Conservation (phyloP, 179 eudicot species). For the Heliamphora pulchella region DNA sequence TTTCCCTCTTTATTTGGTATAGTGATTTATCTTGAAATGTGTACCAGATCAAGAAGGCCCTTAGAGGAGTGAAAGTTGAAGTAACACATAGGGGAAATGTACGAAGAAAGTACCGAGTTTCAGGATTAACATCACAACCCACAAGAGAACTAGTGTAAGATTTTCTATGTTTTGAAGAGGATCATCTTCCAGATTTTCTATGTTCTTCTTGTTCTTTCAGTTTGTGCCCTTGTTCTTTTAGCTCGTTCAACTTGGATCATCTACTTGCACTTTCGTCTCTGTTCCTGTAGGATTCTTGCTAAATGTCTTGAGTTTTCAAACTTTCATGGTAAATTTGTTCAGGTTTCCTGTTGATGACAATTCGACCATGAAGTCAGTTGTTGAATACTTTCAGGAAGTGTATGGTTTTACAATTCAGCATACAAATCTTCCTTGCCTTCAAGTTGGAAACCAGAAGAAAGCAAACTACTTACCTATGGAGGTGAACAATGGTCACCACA, state of each 20-base stretch:
- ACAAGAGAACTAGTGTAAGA: slow-evolving; percentile 70
- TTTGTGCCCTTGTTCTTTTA: background rate
- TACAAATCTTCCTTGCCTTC: slow-evolving; percentile 77
- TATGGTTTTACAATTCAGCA: slow-evolving; percentile 72
- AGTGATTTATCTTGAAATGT: too few relatives aligned
- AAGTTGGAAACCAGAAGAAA: slow-evolving; percentile 74
- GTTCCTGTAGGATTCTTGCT: background rate
- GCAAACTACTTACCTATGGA: slow-evolving; percentile 90
- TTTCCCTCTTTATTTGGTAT: background rate
- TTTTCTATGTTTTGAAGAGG: background rate
- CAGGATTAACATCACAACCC: slow-evolving; percentile 77
- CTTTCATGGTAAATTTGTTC: slow-evolving; percentile 48
- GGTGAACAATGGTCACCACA: slow-evolving; percentile 27
- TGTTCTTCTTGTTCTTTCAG: background rate
- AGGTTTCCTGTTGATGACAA: slow-evolving; percentile 83
- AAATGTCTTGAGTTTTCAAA: background rate
- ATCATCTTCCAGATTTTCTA: background rate
- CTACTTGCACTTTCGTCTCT: background rate
- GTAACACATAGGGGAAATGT: slow-evolving; percentile 70
- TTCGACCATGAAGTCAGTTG: slow-evolving; percentile 79
- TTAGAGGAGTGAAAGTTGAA: slow-evolving; percentile 80
- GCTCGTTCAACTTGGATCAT: slow-evolving; percentile 4
- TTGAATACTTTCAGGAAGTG: slow-evolving; percentile 74
- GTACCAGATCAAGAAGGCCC: slow-evolving; percentile 70
- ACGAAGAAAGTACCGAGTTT: slow-evolving; percentile 70